A percentile compares a stretch with the other conserved stretches of the same genome.
Evolutionary conservation across 2,329 filamentous ascomycete species (phyloP).

Genomic region (Elsinoe arachidis): DNA sequence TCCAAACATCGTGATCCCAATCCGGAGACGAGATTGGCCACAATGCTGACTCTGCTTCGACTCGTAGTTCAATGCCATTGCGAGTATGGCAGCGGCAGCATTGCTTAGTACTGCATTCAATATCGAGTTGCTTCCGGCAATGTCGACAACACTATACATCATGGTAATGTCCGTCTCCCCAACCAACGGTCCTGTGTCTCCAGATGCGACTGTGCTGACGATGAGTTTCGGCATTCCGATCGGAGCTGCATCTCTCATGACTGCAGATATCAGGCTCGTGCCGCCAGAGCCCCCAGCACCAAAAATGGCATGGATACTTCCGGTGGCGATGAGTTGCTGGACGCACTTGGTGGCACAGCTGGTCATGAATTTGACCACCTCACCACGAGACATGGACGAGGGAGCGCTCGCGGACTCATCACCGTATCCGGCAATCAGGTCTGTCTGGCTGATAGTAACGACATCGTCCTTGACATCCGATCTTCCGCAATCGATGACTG

Average conservation of each 20-base stretch:
- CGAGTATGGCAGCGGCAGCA: constrained; percentile 52
- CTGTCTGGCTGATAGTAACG: constrained; percentile 41
- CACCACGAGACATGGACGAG: constrained; percentile 39
- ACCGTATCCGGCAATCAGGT: constrained; percentile 34
- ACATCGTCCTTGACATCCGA: constrained; percentile 32
- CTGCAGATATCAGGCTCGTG: constrained; percentile 50
- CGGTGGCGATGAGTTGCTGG: constrained; percentile 40
- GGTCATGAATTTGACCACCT: constrained; percentile 51
- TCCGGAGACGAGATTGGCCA: constrained; percentile 29
- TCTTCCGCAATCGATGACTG: constrained; percentile 50
- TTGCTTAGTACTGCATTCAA: constrained; percentile 52
- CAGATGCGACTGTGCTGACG: constrained; percentile 60
- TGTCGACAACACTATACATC: constrained; percentile 64
- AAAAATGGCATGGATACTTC: constrained; percentile 49
- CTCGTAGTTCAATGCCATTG: constrained; percentile 46
- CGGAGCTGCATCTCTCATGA: constrained; percentile 54
- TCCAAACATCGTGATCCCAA: constrained; percentile 67
- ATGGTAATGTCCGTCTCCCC: constrained; percentile 61
- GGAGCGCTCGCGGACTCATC: constrained; percentile 22
- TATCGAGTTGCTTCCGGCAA: constrained; percentile 56
- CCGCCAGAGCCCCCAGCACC: constrained; percentile 55
- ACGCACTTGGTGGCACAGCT: constrained; percentile 38
- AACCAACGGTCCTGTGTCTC: constrained; percentile 56
- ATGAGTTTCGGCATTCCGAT: constrained; percentile 63
- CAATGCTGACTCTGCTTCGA: constrained; percentile 13